phyloP scores from a whole-genome alignment of 2,329 filamentous ascomycete species.

The Cryphonectria japonica region DNA sequence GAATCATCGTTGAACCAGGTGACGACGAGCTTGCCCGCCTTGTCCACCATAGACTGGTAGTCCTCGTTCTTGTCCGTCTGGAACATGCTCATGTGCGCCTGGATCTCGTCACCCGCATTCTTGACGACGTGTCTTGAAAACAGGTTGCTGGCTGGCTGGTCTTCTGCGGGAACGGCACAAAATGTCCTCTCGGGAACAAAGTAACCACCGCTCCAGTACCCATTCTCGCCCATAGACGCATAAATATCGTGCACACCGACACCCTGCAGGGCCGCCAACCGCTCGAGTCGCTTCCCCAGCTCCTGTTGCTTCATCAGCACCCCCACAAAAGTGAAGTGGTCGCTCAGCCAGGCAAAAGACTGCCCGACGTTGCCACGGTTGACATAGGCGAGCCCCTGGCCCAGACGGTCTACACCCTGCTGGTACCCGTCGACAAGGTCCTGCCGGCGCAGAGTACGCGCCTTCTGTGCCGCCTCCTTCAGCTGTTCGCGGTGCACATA shows the following conservation, averaged over 20 bases:
- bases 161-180: constrained; percentile 64
- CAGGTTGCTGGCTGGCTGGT: constrained; percentile 45
- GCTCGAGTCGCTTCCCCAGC: constrained; percentile 67
- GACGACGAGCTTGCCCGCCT: constrained; percentile 60
- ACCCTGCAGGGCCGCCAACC: constrained; percentile 62
- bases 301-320: constrained; percentile 76
- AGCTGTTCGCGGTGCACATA: constrained; percentile 79
- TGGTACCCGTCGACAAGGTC: constrained; percentile 54
- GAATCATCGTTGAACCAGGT: constrained; percentile 58
- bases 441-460: constrained; percentile 53
- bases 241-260: constrained; percentile 78
- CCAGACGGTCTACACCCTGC: constrained; percentile 52
- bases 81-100: constrained; percentile 73
- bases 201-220: constrained; percentile 63
- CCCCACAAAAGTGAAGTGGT: constrained; percentile 85
- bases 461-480: constrained; percentile 48
- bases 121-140: constrained; percentile 65
- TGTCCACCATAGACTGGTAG: constrained; percentile 66
- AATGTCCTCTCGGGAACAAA: constrained; percentile 75
- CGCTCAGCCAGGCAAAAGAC: constrained; percentile 77
- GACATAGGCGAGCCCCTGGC: constrained; percentile 60
- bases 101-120: constrained; percentile 69
- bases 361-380: constrained; percentile 64
- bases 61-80: constrained; percentile 62
- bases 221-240: constrained; percentile 73